Evolutionary conservation across 2,329 filamentous ascomycete genomes (phyloP), one percentile per base, ranked within the genome.

Genomic region (Pleochaeta shiraiana): DNA sequence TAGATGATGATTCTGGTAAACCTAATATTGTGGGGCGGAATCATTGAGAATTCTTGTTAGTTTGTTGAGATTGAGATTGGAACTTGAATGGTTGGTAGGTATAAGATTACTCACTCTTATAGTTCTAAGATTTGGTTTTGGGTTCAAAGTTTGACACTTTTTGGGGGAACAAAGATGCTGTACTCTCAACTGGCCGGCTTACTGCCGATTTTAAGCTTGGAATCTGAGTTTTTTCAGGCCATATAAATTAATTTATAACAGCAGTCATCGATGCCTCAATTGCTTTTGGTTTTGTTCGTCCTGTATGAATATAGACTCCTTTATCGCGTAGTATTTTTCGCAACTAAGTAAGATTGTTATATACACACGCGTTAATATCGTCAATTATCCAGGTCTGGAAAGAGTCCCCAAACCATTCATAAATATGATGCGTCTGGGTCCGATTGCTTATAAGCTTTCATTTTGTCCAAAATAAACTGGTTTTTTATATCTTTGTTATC

Each of bases 1-100:
- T 3, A 19, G 2, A 43, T 3, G 37, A 43, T 43, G 7, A 43
- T 19, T 43, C 37, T 43, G 12, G 37, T 43, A 43, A 11, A 14
- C 2, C 2, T 43, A 19, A 9, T 43, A 14, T 3, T 9, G n/a
- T 43, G 7, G 37, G 7, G 12, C 37, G 37, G 7, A 11, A 14
- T 14, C 37, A 14, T 43, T 43, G 12, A 3, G 37, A 19, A 88
- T n/a, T n/a, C n/a, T n/a, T n/a, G n/a, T 43, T 11, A 28, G 12
- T 19, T 21, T 11, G 21, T 53, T 16, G 47, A 19, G 19, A 21
- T 53, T 53, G 47, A 19, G 7, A 9, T 9, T 43, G 37, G 24
- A 53, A 53, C 4, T 21, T 53, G 47, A 53, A 53, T 11, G 24
- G 9, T 19, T 21, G 14, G 47, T 16, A 3, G 4, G 19, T 53